Evolutionary conservation across 2,329 filamentous ascomycete genomes (phyloP), one percentile per base, ranked within the genome.

Genomic region (Trichophyton equinum): DNA sequence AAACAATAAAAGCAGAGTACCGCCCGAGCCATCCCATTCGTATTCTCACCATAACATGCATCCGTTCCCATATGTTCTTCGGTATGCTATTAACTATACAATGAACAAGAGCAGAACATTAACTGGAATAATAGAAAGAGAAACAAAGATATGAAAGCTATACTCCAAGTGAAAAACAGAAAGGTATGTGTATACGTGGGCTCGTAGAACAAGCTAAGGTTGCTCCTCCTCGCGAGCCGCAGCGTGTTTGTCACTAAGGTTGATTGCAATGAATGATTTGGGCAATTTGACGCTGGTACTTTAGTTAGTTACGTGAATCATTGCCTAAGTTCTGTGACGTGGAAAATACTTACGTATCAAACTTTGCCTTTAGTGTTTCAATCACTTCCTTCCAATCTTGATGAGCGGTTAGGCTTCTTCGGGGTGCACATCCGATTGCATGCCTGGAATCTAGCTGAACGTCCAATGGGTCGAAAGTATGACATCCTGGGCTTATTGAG

Each of bases 351-450:
- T 81, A 92, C 88, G 91, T 91, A 70, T 96, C 89, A 71, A 99
- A 97, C 69, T 96, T 97, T 57, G 89, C 92, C 66, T 91, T 85
- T 65, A 99, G 78, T 1, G 91, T 97, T 75, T 96, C 91, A 66
- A 99, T 89, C n/a, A 99, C 89, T 68, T 92, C 84, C 75, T 95
- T 92, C 92, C 94, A 99, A 73, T 99, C 89, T 42, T 85, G 85
- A 75, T 99, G 95, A 2, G 89, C 83, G 2, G 92, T 97, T 68
- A 99, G 77, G 70, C 89, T 95, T 64, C 94, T 82, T 64, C 91
- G 81, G n/a, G 90, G 91, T 5, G 92, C 90, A 71, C 89, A 95
- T 46, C 92, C 91, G 68, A 99, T 99, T 73, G 91, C 95, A 73
- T 99, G 94, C 68, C 94, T 89, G 68, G 89, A 94, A 73, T 99